phyloP scores from a whole-genome alignment of 345 rosid species.

The Rhizophora mangle region DNA sequence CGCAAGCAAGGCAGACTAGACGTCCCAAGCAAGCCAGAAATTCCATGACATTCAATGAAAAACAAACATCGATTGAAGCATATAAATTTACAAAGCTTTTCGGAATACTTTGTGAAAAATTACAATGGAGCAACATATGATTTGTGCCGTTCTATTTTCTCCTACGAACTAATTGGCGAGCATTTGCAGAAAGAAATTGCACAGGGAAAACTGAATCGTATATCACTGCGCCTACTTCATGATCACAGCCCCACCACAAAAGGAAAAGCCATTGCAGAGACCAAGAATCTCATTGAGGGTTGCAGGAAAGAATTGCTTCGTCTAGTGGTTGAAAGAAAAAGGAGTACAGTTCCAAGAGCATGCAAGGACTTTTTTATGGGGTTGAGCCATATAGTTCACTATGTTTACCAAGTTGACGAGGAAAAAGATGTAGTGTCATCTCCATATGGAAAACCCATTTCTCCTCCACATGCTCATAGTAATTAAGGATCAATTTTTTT shows the following conservation, averaged over 20 bases:
- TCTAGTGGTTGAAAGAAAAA: background rate
- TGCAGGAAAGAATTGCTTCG: conserved; percentile 14
- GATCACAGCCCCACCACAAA: background rate
- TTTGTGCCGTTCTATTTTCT: too few relatives aligned
- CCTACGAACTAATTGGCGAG: too few relatives aligned
- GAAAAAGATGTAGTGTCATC: background rate
- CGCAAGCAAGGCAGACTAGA: too few relatives aligned
- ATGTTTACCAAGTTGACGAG: background rate
- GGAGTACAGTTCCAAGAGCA: conserved; percentile 6
- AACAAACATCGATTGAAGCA: too few relatives aligned
- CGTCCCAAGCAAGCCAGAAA: too few relatives aligned
- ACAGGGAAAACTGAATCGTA: conserved; percentile 15
- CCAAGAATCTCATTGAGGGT: background rate
- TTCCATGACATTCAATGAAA: too few relatives aligned
- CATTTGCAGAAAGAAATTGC: conserved; percentile 15
- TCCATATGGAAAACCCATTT: conserved; percentile 2
- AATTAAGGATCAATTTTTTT: too few relatives aligned
- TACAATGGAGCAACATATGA: too few relatives aligned
- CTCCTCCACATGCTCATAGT: background rate
- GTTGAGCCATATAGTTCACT: conserved; percentile 1
- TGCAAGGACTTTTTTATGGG: conserved; percentile 11
- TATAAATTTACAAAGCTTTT: too few relatives aligned
- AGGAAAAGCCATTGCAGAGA: conserved; percentile 4
- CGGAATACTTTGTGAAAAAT: too few relatives aligned
- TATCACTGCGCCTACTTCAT: background rate